These are phyloP conservation scores for Ogataea glucozyma DNA, from an alignment of 805 yeast genomes.

Conservation along the genomic window DNA sequence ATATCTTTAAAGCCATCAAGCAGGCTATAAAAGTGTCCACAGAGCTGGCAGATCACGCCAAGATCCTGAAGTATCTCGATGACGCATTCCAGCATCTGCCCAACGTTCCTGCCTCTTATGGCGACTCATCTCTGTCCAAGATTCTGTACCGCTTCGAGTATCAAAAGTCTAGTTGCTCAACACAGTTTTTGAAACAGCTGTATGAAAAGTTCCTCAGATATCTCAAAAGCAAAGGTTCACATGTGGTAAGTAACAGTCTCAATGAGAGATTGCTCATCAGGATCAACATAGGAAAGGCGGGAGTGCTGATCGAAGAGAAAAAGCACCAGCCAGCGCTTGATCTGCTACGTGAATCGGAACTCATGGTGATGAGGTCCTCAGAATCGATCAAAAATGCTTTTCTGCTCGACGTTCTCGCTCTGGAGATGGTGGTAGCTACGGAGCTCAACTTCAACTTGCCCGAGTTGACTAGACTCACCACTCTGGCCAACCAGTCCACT, in stretches of 20 bases:
- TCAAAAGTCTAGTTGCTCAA: constrained; percentile 15
- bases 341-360: constrained; percentile 40
- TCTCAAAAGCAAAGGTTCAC: constrained; percentile 14
- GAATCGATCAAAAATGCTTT: constrained; percentile 49
- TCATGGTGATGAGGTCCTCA: constrained; percentile 38
- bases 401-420: constrained; percentile 64
- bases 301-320: constrained; percentile 35
- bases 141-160: constrained; percentile 33
- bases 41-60: constrained; percentile 18
- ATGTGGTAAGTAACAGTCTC: constrained; percentile 15
- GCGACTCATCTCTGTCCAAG: constrained; percentile 34
- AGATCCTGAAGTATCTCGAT: constrained; percentile 18
- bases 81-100: constrained; percentile 24
- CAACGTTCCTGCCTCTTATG: constrained; percentile 25
- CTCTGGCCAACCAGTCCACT: constrained; percentile 47
- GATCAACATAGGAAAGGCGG: constrained; percentile 46
- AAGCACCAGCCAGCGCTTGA: constrained; percentile 35
- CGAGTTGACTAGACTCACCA: constrained; percentile 48
- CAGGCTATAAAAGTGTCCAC: constrained; percentile 35
- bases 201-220: constrained; percentile 26
- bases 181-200: constrained; percentile 20
- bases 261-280: constrained; percentile 48
- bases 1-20: constrained; percentile 36
- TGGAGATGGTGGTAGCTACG: constrained; percentile 58
- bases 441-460: constrained; percentile 36